Evolutionary conservation across 1,284 basidiomycete species (phyloP), one percentile per base, ranked within the genome.

Genomic region (Rugosomyces carneus): DNA sequence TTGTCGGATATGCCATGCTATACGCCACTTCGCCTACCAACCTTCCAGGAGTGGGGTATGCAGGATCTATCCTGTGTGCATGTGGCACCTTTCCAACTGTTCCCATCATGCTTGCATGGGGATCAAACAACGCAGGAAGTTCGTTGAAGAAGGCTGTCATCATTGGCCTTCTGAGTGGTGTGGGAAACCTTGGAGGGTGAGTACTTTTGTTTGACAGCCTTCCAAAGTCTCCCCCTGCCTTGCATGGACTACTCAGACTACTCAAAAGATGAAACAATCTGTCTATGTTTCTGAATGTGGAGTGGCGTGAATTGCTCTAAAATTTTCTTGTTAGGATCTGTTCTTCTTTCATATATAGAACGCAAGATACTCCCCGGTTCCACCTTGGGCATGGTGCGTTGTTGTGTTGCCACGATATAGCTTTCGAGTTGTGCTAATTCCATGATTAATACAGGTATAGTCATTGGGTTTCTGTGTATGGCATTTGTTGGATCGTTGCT

Each of bases 51-150:
- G 56, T 57, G 6, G 60, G 55, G 13, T 62, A 62, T 45, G 54
- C 53, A 11, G 60, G 60, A 16, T 47, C 61, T 5, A 53, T 64
- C 9, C 39, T 64, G 18, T 58, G 61, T 9, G 62, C 60, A 2
- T 51, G 51, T 10, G 62, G 62, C 7, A 54, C 62, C 1, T 64
- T 59, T 37, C 61, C 62, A 0, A 62, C 60, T 5, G 54, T 63
- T 13, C 56, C 62, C 0, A 51, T 63, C 1, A 53, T 58, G 49
- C 55, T 64, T 2, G 61, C 62, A 1, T 64, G 62, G 62, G 59
- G 53, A 2, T 55, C 55, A 7, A 60, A 58, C 10, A 62, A 62
- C 16, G 58, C 62, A 8, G 62, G 61, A 3, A 57, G 58, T 13
- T 60, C 61, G 7, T 46, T 58, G 5, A 57, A 61, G 40, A 57